Percentiles rank a stretch among this genome's conserved stretches.
Conservation (phyloP, 1,139 yeast species). For the Candida glucosophila region DNA sequence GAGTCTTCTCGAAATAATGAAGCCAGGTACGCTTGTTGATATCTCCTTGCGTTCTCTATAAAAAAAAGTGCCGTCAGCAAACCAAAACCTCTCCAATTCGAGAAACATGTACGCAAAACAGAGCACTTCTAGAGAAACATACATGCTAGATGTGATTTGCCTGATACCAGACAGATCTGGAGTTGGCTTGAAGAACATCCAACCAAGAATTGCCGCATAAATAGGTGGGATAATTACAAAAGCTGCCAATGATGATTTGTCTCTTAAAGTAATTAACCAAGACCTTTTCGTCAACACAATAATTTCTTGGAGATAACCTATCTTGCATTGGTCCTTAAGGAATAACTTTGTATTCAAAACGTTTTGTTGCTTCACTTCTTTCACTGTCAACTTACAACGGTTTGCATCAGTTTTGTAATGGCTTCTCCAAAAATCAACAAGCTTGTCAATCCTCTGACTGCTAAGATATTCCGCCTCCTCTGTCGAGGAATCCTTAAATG, state of each 20-base stretch:
- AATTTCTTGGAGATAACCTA: slow-evolving; percentile 38
- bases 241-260: slow-evolving; percentile 46
- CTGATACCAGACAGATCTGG: slow-evolving; percentile 60
- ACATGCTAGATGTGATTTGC: slow-evolving; percentile 53
- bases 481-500: slow-evolving; percentile 56
- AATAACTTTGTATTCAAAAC: slow-evolving; percentile 17
- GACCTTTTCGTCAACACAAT: slow-evolving; percentile 49
- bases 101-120: slow-evolving; percentile 62
- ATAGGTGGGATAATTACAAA: slow-evolving; percentile 46
- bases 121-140: slow-evolving; percentile 57
- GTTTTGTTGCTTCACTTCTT: slow-evolving; percentile 10
- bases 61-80: slow-evolving; percentile 57
- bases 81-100: slow-evolving; percentile 68
- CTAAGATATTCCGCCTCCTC: slow-evolving; percentile 37
- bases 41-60: slow-evolving; percentile 71
- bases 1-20: slow-evolving; percentile 56
- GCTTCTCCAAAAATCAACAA: slow-evolving; percentile 50
- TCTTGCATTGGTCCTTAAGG: slow-evolving; percentile 16
- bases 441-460: slow-evolving; percentile 29
- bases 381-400: too few species aligned
- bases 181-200: slow-evolving; percentile 67
- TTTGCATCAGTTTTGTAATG: slow-evolving; percentile 4
- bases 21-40: slow-evolving; percentile 60
- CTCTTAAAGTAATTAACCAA: slow-evolving; percentile 48
- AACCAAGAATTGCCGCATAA: slow-evolving; percentile 59